Base-by-base conservation (phyloP, 2,329 filamentous ascomycete genomes). In the Alternaria sp. region DNA sequence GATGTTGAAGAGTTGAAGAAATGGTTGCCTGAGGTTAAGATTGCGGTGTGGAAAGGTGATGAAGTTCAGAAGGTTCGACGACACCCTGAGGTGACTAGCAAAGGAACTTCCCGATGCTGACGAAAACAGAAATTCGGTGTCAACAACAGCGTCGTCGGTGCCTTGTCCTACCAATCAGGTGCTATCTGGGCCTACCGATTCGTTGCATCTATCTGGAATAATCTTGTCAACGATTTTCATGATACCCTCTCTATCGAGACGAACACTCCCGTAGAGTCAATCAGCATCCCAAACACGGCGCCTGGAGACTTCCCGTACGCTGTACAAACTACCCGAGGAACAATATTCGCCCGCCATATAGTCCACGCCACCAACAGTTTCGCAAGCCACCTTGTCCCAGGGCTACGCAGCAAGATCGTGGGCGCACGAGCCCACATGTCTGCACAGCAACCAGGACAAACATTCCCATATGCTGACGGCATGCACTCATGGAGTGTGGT, bases 311-410 rank as follows among this genome's bases (percentile, higher is more conserved):
- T 63, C 23, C 65, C 65, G 5, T 68, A 66, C 68, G 71, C 75
- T 1, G 69, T 89, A 6, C 67, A 78, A 5, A 88, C 87, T 1
- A 57, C 68, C 0, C 77, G 83, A 7, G 86, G 86, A 3, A 66
- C 45, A 0, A 79, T 89, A 32, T 73, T 70, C 4, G 80, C 86
- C 8, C 77, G 79, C 1, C 83, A 89, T 56, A 78, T 90, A 2
- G 80, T 89, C 3, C 86, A 90, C 65, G 85, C 86, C 8, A 89
- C 86, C 1, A 89, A 90, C 64, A 86, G 80, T 6, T 85, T 85
- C 65, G 81, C 84, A 0, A 74, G 82, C 0, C 82, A 87, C 54
- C 81, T 89, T 1, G 69, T 89, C 3, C 86, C 87, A 0, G 81
- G 79, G 0, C 76, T 88, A 1, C 77, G 81, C 44, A 66, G 30